These are phyloP conservation scores for Calvatia gigantea DNA, from an alignment of 768 basidiomycete species.

Conservation along the genomic window DNA sequence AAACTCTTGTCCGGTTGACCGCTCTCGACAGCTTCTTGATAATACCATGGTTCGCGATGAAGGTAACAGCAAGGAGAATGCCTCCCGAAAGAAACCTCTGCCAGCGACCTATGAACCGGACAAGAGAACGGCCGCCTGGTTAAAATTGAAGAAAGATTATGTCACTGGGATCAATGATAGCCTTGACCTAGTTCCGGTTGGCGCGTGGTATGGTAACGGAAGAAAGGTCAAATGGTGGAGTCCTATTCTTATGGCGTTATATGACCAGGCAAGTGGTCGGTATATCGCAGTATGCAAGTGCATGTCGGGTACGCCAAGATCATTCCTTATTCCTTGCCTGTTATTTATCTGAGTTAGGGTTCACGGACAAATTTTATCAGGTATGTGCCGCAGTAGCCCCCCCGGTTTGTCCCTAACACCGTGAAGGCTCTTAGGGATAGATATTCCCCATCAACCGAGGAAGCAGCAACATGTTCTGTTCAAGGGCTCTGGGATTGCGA, in stretches of 20 bases:
- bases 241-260: conserved; percentile 77
- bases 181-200: conserved; percentile 68
- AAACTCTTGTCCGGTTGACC: not conserved
- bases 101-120: conserved; percentile 90
- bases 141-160: conserved; percentile 94
- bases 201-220: conserved; percentile 89
- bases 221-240: conserved; percentile 92
- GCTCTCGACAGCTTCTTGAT: conserved; percentile 56
- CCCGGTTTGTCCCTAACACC: conserved; percentile 11
- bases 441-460: conserved; percentile 50
- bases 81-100: conserved; percentile 56
- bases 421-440: conserved; percentile 56
- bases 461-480: conserved; percentile 40
- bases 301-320: conserved; percentile 72
- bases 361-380: conserved; percentile 82
- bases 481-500: conserved; percentile 58
- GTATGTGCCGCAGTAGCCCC: conserved; percentile 27
- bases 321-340: not conserved
- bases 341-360: conserved; percentile 43
- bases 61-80: conserved; percentile 28
- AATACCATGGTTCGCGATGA: conserved; percentile 30
- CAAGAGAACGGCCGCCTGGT: conserved; percentile 82
- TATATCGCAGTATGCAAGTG: conserved; percentile 85
- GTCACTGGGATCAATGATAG: conserved; percentile 76
- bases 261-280: conserved; percentile 59